Base-by-base conservation (phyloP, 352 stramenopile species). In the Phytophthora pisi region DNA sequence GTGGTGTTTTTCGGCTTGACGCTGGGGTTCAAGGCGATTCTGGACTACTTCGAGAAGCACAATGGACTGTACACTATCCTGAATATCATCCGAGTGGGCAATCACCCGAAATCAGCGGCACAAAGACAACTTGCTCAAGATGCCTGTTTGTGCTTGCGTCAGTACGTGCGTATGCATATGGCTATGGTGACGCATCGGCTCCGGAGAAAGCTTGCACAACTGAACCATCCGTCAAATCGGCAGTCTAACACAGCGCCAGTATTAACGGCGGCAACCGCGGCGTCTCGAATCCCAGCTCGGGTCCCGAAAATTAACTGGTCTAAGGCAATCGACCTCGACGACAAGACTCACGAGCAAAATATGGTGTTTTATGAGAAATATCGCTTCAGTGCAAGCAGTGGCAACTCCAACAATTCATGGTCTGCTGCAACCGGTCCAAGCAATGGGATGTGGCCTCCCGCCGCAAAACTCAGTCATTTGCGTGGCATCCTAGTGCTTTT, bases 1-100 rank as follows among this genome's bases (percentile, higher is more conserved):
- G 85, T 96, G 8, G 84, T 95, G 15, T 96, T 94, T 60, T 96
- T 92, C 51, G 85, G 86, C 20, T 70, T 96, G 45, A 93, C 87
- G 5, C 60, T 96, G 23, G 68, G 75, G 15, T 96, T 95, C 55
- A 94, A 91, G 51, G 75, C 79, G 7, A 90, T 94, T 59, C 70
- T 95, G 24, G 88, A 96, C 31, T 88, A 86, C 57, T 96, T 96
- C 57, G 86, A 96, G 42, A 91, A 88, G 38, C 66, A 93, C 51
- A 84, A 96, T n/a, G 86, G 88, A 0, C 36, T 96, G 13, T 96
- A 96, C 60, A 92, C 80, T 9, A 62, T 96, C 16, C 56, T 96
- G 18, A 96, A 95, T 68, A 89, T 94, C 38, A 94, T 96, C 53
- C 85, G 88, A 20, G 84, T 88, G 4, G 86, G 85, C 7, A 95